phyloP scores from a whole-genome alignment of 2,329 filamentous ascomycete species.

The Fusarium sterilihyphosum region DNA sequence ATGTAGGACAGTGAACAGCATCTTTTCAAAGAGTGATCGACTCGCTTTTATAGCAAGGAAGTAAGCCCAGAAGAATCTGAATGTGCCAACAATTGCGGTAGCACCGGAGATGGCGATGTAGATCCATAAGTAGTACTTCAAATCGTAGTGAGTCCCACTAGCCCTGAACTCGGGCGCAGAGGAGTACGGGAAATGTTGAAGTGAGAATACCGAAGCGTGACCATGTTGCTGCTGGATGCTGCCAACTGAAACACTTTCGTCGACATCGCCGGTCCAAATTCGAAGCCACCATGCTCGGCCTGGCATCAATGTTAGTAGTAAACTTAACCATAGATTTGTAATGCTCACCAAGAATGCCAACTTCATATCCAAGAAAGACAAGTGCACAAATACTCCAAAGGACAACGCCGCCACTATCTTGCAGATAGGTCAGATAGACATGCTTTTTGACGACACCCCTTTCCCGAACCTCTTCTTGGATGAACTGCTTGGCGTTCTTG shows the following conservation, averaged over 20 bases:
- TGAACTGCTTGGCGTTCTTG: slow-evolving; percentile 73
- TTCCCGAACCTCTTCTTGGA: slow-evolving; percentile 79
- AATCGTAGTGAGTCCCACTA: slow-evolving; percentile 48
- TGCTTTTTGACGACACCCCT: slow-evolving; percentile 73
- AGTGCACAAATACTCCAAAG: slow-evolving; percentile 67
- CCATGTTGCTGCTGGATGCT: slow-evolving; percentile 49
- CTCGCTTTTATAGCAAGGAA: slow-evolving; percentile 74
- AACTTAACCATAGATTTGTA: not conserved
- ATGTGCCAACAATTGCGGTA: slow-evolving; percentile 67
- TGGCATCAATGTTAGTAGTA: slow-evolving; percentile 24
- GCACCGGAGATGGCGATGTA: slow-evolving; percentile 75
- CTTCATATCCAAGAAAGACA: slow-evolving; percentile 65
- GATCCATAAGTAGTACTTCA: slow-evolving; percentile 74
- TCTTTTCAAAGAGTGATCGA: slow-evolving; percentile 71
- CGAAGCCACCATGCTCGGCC: slow-evolving; percentile 71
- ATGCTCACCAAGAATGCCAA: slow-evolving; percentile 61
- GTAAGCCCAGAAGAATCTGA: slow-evolving; percentile 72
- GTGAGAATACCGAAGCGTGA: slow-evolving; percentile 56
- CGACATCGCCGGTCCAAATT: slow-evolving; percentile 64
- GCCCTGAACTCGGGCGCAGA: slow-evolving; percentile 46
- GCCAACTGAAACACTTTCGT: slow-evolving; percentile 25
- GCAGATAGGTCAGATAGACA: slow-evolving; percentile 75
- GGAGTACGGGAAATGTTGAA: slow-evolving; percentile 59
- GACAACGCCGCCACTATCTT: slow-evolving; percentile 69
- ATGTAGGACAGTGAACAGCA: slow-evolving; percentile 74